Base-by-base conservation (phyloP, 148 eudicot species). In the Chenopodium album region DNA sequence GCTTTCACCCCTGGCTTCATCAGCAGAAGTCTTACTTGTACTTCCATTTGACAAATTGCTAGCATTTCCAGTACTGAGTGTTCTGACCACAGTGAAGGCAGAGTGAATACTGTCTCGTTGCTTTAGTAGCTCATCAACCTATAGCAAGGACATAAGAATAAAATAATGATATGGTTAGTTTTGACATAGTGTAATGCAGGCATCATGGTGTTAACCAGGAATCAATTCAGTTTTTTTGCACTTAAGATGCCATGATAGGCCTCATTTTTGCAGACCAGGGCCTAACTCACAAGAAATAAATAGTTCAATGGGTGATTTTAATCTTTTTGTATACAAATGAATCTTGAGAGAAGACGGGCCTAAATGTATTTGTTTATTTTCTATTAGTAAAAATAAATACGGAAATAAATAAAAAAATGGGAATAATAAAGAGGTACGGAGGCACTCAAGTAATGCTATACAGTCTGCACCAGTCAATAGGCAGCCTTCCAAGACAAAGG, bases 71-170 rank as follows among this genome's bases (percentile, higher is more conserved):
- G 75, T 75, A 65, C 88, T 86, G 10, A 86, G 82, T 29, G 94
- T 73, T 80, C 86, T 88, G 66, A 84, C 80, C 52, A 89, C 94
- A 1, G 92, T 91, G 85, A 94, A 96, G 20, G 98, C 82, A 44
- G 98, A 94, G 74, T 96, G 98, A 85, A 94, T 89, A 77, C 29
- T 89, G 76, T 96, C 99, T 70, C 98, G 91, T 85, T 90, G 91
- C 85, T 92, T 96, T 56, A 96, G 87, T 85, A 96, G 90, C 84
- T 96, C 99, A 74, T 94, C 98, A 31, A 96, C 98, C 99, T 96
- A 91, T 86, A 81, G 73, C 60, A 85, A 71, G 69, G 31, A 80
- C 8, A 68, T 59, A 79, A 81, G 52, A 81, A 69, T 69, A 73
- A 44, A 73, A 73, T 28, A 56, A 28, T 4, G 37, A 56, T 29